Conservation (phyloP, 2,329 filamentous ascomycete species). For the Akanthomyces lecanii region DNA sequence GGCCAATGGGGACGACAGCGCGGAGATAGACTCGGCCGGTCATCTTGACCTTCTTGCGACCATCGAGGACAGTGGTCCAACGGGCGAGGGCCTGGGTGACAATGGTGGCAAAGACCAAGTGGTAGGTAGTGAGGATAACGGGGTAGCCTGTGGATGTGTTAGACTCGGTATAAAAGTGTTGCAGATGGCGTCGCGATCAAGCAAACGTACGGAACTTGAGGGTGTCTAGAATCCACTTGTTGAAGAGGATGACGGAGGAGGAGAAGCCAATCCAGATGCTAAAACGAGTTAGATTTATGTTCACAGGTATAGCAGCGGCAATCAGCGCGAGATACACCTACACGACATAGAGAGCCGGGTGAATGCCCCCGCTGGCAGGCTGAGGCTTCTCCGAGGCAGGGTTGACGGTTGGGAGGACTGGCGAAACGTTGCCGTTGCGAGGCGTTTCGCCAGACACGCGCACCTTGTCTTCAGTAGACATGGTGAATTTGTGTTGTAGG, state of each 20-base stretch:
- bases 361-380: slow-evolving; percentile 60
- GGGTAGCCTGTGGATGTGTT: slow-evolving; percentile 54
- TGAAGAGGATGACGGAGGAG: slow-evolving; percentile 95
- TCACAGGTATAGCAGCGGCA: slow-evolving; percentile 18
- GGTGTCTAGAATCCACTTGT: slow-evolving; percentile 95
- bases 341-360: slow-evolving; percentile 82
- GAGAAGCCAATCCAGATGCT: slow-evolving; percentile 91
- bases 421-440: slow-evolving; percentile 48
- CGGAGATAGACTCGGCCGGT: slow-evolving; percentile 88
- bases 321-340: slow-evolving; percentile 34
- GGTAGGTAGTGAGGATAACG: slow-evolving; percentile 91
- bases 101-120: slow-evolving; percentile 85
- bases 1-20: slow-evolving; percentile 88
- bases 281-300: slow-evolving; percentile 17
- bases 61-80: slow-evolving; percentile 85
- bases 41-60: slow-evolving; percentile 95
- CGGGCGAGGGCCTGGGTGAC: slow-evolving; percentile 93
- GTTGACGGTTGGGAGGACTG: slow-evolving; percentile 77
- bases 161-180: slow-evolving; percentile 56
- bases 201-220: slow-evolving; percentile 61
- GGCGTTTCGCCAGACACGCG: slow-evolving; percentile 17
- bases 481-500: slow-evolving; percentile 13
- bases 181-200: slow-evolving; percentile 73
- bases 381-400: slow-evolving; percentile 68
- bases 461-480: slow-evolving; percentile 20